These are phyloP conservation scores for Ustilago tritici DNA, from an alignment of 1,284 basidiomycete species.

Conservation along the genomic window DNA sequence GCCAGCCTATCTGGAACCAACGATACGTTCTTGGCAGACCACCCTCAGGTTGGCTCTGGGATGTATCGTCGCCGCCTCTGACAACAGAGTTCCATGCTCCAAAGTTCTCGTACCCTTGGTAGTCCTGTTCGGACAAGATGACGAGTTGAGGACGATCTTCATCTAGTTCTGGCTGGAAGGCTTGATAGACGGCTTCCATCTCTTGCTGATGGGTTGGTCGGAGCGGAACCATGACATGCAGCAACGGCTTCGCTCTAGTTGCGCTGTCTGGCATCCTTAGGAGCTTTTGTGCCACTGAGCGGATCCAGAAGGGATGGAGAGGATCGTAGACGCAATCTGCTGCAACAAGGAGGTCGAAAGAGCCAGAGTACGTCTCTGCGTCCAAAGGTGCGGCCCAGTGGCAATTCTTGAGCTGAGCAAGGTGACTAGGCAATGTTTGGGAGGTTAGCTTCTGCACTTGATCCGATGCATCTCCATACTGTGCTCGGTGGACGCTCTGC, in stretches of 20 bases:
- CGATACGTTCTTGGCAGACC: conserved; percentile 37
- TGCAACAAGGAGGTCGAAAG: conserved; percentile 58
- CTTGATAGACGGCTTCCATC: conserved; percentile 55
- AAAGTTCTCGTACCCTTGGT: conserved; percentile 56
- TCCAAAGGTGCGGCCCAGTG: conserved; percentile 19
- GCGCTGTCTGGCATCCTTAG: background rate
- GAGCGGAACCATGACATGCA: conserved; percentile 60
- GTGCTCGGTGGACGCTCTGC: conserved; percentile 46
- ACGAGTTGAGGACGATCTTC: conserved; percentile 7
- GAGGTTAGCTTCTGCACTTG: conserved; percentile 37
- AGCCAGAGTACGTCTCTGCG: conserved; percentile 3
- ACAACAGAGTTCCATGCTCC: conserved; percentile 42
- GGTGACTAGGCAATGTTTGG: conserved; percentile 48
- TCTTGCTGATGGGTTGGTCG: conserved; percentile 57
- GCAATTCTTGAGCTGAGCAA: background rate
- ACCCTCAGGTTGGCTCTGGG: conserved; percentile 24
- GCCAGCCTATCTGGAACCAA: conserved; percentile 46
- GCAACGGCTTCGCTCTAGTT: conserved; percentile 8
- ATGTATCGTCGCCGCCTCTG: conserved; percentile 11
- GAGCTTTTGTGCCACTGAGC: conserved; percentile 55
- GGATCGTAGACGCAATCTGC: conserved; percentile 66
- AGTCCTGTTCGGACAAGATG: conserved; percentile 37
- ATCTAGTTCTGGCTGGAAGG: conserved; percentile 25
- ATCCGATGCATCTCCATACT: background rate
- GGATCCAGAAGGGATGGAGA: conserved; percentile 60